Evolutionary conservation across 2,329 filamentous ascomycete species (phyloP).

Genomic region (Aspergillus caelatus): DNA sequence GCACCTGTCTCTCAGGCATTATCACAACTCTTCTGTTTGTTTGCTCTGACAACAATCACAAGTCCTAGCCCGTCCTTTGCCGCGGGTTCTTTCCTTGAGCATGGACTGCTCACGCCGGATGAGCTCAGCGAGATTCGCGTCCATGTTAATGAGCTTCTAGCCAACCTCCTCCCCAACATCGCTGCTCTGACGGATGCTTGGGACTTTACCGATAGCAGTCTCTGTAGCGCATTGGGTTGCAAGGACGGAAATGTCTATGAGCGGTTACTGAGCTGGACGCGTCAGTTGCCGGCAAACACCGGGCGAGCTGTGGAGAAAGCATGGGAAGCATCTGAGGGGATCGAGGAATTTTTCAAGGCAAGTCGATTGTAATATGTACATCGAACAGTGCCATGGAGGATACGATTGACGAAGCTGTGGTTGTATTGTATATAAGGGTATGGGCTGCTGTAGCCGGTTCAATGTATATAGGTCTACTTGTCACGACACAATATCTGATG

Average conservation of each 20-base stretch:
- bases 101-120: not conserved
- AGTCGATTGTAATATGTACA: not conserved
- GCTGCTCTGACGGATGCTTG: constrained; percentile 10
- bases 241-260: constrained; percentile 11
- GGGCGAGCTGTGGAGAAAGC: not conserved
- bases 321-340: constrained; percentile 1
- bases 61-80: not conserved
- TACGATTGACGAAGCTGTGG: not conserved
- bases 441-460: not conserved
- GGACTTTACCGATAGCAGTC: constrained; percentile 12
- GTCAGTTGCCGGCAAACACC: constrained; percentile 5
- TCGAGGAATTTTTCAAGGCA: constrained; percentile 6
- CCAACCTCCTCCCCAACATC: not conserved
- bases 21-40: constrained; percentile 1
- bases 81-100: not conserved
- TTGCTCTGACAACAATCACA: constrained; percentile 8
- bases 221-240: constrained; percentile 10
- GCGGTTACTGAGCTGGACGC: constrained; percentile 9
- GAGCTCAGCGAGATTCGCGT: not conserved
- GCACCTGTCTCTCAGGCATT: not conserved
- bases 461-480: not conserved
- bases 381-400: not conserved
- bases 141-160: not conserved
- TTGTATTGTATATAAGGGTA: not conserved
- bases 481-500: not conserved